Evolutionary conservation across 768 basidiomycete genomes (phyloP).

Genomic region (Saitozyma podzolica): DNA sequence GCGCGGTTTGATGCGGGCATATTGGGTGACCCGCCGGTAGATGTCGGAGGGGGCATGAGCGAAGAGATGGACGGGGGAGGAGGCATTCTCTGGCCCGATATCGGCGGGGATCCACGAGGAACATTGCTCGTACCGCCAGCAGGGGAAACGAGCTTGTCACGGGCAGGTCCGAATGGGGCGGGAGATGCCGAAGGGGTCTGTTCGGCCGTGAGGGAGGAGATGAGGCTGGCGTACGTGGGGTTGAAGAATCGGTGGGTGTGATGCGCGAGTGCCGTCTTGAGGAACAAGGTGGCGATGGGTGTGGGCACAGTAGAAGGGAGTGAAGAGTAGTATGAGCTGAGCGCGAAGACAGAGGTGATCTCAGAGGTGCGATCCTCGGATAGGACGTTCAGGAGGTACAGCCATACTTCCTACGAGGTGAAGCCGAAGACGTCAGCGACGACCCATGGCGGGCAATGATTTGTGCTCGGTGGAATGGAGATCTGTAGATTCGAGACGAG

Average conservation of each 20-base stretch:
- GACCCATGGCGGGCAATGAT: not conserved
- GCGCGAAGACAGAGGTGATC: conserved; percentile 32
- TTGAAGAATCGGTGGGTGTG: conserved; percentile 42
- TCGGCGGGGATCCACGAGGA: no score
- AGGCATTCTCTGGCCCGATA: no score
- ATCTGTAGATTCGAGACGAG: not conserved
- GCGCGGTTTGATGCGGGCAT: not conserved
- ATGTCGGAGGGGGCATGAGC: not conserved
- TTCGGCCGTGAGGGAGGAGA: conserved; percentile 40
- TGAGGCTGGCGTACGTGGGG: conserved; percentile 45
- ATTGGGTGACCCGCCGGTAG: not conserved
- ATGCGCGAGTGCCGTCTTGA: conserved; percentile 39
- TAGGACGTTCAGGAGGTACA: conserved; percentile 44
- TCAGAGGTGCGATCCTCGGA: conserved; percentile 40
- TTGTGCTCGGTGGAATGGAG: no score
- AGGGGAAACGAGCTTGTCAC: not conserved
- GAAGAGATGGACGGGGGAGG: not conserved
- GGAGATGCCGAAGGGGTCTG: not conserved
- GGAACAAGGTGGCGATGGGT: conserved; percentile 20
- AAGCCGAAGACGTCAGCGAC: not conserved
- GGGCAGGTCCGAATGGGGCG: not conserved
- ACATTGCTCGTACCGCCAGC: not conserved
- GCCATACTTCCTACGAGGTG: conserved; percentile 43
- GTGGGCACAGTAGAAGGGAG: conserved; percentile 30
- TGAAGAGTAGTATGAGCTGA: conserved; percentile 30